Evolutionary conservation across 345 rosid species (phyloP).

Genomic region (Corymbia maculata): DNA sequence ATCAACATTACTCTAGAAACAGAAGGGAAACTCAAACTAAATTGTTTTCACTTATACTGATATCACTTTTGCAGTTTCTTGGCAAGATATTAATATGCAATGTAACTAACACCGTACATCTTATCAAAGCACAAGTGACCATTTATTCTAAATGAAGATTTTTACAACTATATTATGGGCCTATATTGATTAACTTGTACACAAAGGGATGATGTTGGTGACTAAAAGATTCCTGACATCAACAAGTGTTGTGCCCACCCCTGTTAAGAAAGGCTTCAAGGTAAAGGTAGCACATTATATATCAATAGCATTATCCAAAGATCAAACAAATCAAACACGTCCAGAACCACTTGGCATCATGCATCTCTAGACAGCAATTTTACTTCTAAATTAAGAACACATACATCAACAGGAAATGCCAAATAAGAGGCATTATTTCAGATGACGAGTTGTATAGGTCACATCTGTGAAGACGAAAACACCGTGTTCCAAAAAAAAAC

Average conservation of each 20-base stretch:
- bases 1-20: neutral
- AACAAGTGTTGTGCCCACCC: neutral
- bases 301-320: neutral
- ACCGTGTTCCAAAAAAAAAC: neutral
- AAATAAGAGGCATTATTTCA: neutral
- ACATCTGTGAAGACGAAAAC: neutral
- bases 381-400: neutral
- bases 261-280: neutral
- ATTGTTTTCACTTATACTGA: neutral
- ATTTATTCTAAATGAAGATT: neutral
- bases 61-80: neutral
- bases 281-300: neutral
- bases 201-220: neutral
- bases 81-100: neutral
- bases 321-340: neutral
- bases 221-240: neutral
- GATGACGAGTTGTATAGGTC: neutral
- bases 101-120: neutral
- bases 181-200: neutral
- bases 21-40: neutral
- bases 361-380: neutral
- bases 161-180: neutral
- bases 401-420: neutral
- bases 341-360: neutral
- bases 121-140: neutral